Base-by-base conservation (phyloP, 306 rosid species). In the Lathyrus tuberosus region DNA sequence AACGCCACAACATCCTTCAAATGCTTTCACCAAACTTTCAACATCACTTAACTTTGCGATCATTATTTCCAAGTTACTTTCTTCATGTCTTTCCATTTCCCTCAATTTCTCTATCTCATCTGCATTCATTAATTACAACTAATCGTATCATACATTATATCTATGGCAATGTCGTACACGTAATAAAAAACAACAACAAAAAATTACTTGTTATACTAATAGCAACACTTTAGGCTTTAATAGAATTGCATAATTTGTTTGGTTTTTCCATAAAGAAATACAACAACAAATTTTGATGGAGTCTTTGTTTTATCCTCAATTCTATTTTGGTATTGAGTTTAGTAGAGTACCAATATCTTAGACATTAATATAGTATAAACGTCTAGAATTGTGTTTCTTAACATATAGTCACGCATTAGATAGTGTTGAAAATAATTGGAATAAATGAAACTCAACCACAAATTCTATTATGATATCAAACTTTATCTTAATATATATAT, bases 1-100 rank as follows among this genome's bases (percentile, higher is more conserved):
- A 0, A 90, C 84, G 74, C 89, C 96, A 69, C 85, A 79, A 83
- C 99, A 94, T 1, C 93, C 97, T 4, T 91, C 62, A 53, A 94
- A 87, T 2, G 95, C 97, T 58, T 62, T 67, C 10, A 49, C 7
- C 1, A 94, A 79, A 46, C 83, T 83, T 8, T 85, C 82, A 30
- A 76, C 41, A 1, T 86, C 89, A 4, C 22, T 75, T 14, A 94
- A 49, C 24, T 80, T 83, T 7, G 88, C 96, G 77, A 72, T 80
- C 0, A 84, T 61, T 24, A 74, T 85, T 13, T 79, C 61, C 0
- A 84, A 13, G 0, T 38, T 44, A 26, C 14, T 57, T 16, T 78
- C 72, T 12, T 77, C 72, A 10, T 67, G 7, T 1, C 10, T 61
- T 73, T 78, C 81, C 87, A 85, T 90, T 65, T 85, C 91, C 47